Conservation (phyloP, 768 basidiomycete species). For the Leccinum longicurvipes region DNA sequence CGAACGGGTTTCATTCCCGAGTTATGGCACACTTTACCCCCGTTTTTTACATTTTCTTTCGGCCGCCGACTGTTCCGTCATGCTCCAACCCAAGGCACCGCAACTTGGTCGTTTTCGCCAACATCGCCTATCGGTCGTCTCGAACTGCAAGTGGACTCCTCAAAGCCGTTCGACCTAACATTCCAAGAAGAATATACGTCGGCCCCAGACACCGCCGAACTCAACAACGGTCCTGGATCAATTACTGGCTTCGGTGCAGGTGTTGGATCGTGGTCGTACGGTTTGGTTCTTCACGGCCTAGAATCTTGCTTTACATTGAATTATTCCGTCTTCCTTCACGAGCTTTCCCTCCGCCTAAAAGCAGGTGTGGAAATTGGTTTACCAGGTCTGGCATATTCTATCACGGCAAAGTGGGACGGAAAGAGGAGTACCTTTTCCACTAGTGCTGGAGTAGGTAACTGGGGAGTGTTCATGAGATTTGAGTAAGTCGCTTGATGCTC, state of each 20-base stretch:
- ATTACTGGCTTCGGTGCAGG: slow-evolving; percentile 48
- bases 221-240: slow-evolving; percentile 40
- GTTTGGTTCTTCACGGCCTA: slow-evolving; percentile 45
- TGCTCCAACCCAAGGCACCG: slow-evolving; percentile 44
- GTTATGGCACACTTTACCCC: slow-evolving; percentile 31
- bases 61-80: slow-evolving; percentile 52
- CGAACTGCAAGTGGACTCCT: slow-evolving; percentile 43
- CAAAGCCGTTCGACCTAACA: slow-evolving; percentile 37
- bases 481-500: slow-evolving; percentile 39
- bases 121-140: slow-evolving; percentile 26
- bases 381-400: slow-evolving; percentile 40
- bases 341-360: slow-evolving; percentile 54
- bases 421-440: slow-evolving; percentile 43
- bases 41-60: slow-evolving; percentile 42
- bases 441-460: slow-evolving; percentile 40
- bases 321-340: slow-evolving; percentile 48
- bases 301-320: slow-evolving; percentile 50
- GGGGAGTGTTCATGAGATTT: slow-evolving; percentile 51
- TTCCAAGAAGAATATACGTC: slow-evolving; percentile 21
- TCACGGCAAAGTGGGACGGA: slow-evolving; percentile 49
- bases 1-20: slow-evolving; percentile 37
- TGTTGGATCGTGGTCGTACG: slow-evolving; percentile 45
- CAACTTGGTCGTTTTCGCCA: slow-evolving; percentile 31
- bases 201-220: slow-evolving; percentile 21
- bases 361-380: slow-evolving; percentile 48